phyloP scores from a whole-genome alignment of 768 basidiomycete species.

The Rhizopogon salebrosus region DNA sequence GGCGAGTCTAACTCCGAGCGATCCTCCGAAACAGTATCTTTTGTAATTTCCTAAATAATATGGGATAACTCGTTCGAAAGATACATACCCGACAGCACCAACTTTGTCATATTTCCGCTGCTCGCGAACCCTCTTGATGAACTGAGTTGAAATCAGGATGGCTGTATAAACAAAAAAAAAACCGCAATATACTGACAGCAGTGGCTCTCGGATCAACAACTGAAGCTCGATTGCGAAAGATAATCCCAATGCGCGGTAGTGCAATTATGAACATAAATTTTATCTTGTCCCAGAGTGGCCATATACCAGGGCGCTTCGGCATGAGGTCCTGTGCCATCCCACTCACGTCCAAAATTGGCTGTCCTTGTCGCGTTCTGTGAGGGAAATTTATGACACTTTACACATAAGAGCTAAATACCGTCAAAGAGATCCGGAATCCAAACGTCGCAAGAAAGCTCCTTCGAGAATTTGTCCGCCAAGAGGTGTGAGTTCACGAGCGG shows the following conservation, averaged over 20 bases:
- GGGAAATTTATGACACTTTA: neutral
- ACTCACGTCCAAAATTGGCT: constrained; percentile 20
- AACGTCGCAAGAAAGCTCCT: constrained; percentile 48
- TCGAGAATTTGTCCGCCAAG: constrained; percentile 49
- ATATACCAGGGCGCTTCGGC: constrained; percentile 25
- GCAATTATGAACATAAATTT: constrained; percentile 11
- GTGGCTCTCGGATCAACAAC: constrained; percentile 22
- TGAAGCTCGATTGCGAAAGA: constrained; percentile 20
- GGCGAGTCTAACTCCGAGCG: constrained; percentile 23
- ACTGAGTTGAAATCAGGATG: constrained; percentile 15
- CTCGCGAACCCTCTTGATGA: constrained; percentile 31
- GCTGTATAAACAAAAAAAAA: neutral
- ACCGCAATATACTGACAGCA: constrained; percentile 13
- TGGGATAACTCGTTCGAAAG: neutral
- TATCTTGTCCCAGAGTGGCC: constrained; percentile 11
- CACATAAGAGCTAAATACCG: constrained; percentile 29
- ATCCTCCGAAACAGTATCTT: constrained; percentile 37
- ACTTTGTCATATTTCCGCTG: constrained; percentile 36
- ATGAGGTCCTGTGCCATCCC: constrained; percentile 22
- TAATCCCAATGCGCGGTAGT: constrained; percentile 13
- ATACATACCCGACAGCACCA: constrained; percentile 35
- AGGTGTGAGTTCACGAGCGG: constrained; percentile 48
- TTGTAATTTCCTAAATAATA: neutral
- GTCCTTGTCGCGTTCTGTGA: constrained; percentile 14
- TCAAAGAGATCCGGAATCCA: constrained; percentile 60